Percentiles rank a stretch among this genome's conserved stretches.
These are phyloP conservation scores for Chrysopogon serrulatus DNA, from an alignment of 176 grass and related monocot genomes.

Conservation along the genomic window DNA sequence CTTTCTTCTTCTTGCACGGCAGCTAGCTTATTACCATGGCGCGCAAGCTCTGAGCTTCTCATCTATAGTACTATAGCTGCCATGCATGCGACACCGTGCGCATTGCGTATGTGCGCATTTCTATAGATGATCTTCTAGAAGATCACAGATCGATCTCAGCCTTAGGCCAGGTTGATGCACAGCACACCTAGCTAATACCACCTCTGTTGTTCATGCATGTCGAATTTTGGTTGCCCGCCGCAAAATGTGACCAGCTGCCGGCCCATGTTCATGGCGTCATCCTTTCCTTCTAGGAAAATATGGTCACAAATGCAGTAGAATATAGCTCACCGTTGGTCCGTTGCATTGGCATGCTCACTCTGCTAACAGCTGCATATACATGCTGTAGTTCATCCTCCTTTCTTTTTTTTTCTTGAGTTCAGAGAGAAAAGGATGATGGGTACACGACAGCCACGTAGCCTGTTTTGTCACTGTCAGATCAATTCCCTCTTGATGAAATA, in stretches of 20 bases:
- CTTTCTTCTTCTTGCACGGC: too few species aligned
- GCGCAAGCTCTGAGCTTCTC: not conserved
- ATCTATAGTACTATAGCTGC: too few species aligned
- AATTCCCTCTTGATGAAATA: too few species aligned
- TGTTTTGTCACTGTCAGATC: not conserved
- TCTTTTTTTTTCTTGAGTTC: not conserved
- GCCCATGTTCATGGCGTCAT: too few species aligned
- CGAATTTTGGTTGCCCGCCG: too few species aligned
- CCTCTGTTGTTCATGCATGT: not conserved
- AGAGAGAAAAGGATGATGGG: not conserved
- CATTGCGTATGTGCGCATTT: too few species aligned
- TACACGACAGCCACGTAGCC: not conserved
- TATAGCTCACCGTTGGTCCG: not conserved
- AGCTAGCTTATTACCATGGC: too few species aligned
- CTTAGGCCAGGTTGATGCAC: not conserved
- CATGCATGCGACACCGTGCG: too few species aligned
- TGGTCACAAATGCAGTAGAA: not conserved
- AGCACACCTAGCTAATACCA: too few species aligned
- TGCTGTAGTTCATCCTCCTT: not conserved
- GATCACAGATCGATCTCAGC: too few species aligned
- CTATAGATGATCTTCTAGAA: too few species aligned
- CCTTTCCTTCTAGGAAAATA: too few species aligned
- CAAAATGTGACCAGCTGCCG: conserved; percentile 1
- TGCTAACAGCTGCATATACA: not conserved
- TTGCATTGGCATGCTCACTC: not conserved